Base-by-base conservation (phyloP, 495 filamentous ascomycete genomes). In the Annulohypoxylon moriforme region DNA sequence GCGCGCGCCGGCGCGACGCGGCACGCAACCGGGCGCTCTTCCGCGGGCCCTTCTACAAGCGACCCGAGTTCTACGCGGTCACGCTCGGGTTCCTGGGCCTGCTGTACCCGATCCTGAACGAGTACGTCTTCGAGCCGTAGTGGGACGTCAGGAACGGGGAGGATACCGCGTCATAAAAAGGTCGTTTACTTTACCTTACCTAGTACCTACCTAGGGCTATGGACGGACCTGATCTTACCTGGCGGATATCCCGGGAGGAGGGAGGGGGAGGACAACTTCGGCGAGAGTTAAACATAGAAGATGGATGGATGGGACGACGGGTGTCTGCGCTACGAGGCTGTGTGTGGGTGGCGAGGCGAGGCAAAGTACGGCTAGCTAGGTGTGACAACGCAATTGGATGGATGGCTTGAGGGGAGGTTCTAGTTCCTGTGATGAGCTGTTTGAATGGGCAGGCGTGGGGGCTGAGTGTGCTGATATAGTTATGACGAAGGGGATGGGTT, bases 61-160 rank as follows among this genome's bases (percentile, higher is more conserved):
- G 70, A 3, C 70, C 70, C 36, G 70, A 73, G 60, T 65, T 65
- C 65, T 73, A 68, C 47, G 70, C 70, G 38, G 55, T 73, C 10
- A 40, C 60, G 11, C 20, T 73, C 36, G 70, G 70, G 2, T n/a
- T 73, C 34, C 40, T 73, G 1, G 60, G 70, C 53, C 31, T 73
- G 22, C 38, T 73, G 31, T 73, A 46, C 24, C 70, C 70, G 1
- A 42, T 68, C 60, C 1, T 73, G 0, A 68, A 73, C 65, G 46
- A 73, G 60, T 73, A 73, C 49, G 3, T 73, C 24, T 1, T 73
- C 0, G 53, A 61, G 47, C 70, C 60, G 9, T 68, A 36, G 53
- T 4, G 49, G 4, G 55, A 61, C 8, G 20, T 2, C 20, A 16
- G 31, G 50, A 4, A 33, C 16, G 16, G 9, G 49, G 14, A 53